A percentile compares a stretch with the other conserved stretches of the same genome.
Conservation (phyloP, 805 yeast genomes). For the Ogataea philodendri region DNA sequence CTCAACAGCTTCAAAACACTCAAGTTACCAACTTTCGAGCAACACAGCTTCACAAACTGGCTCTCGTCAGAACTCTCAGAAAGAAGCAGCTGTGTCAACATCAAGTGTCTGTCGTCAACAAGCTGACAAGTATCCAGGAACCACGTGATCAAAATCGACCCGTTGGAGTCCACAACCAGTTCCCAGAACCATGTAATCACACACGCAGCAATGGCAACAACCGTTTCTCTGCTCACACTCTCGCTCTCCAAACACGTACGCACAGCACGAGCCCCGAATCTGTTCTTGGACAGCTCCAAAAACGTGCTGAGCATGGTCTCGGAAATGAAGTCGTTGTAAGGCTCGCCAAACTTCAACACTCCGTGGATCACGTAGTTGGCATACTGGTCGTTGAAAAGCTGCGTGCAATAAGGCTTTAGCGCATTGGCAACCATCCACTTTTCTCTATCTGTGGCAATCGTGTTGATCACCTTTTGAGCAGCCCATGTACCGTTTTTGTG, state of each 20-base stretch:
- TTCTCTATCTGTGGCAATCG: conserved; percentile 56
- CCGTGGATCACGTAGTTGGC: conserved; percentile 97
- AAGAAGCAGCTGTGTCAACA: conserved; percentile 40
- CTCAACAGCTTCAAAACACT: conserved; percentile 78
- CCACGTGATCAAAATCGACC: conserved; percentile 90
- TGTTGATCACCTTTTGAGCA: conserved; percentile 88
- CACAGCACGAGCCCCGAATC: conserved; percentile 94
- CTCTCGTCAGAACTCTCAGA: conserved; percentile 16
- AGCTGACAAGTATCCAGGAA: conserved; percentile 76
- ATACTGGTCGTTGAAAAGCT: conserved; percentile 89
- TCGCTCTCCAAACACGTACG: conserved; percentile 88
- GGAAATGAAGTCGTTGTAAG: conserved; percentile 85
- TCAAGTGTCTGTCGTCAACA: conserved; percentile 58
- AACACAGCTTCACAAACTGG: conserved; percentile 27
- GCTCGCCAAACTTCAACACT: conserved; percentile 80
- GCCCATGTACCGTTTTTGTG: conserved; percentile 99
- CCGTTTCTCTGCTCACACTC: conserved; percentile 63
- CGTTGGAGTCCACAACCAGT: conserved; percentile 80
- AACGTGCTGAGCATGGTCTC: conserved; percentile 78
- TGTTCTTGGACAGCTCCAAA: conserved; percentile 75
- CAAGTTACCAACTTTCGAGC: conserved; percentile 70
- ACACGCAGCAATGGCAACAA: conserved; percentile 68
- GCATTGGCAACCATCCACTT: conserved; percentile 65
- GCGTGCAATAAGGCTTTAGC: conserved; percentile 76
- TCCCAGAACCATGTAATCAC: conserved; percentile 77